Evolutionary conservation across 1,284 basidiomycete species (phyloP), one percentile per base, ranked within the genome.

Genomic region (Entoloma clypeatum): DNA sequence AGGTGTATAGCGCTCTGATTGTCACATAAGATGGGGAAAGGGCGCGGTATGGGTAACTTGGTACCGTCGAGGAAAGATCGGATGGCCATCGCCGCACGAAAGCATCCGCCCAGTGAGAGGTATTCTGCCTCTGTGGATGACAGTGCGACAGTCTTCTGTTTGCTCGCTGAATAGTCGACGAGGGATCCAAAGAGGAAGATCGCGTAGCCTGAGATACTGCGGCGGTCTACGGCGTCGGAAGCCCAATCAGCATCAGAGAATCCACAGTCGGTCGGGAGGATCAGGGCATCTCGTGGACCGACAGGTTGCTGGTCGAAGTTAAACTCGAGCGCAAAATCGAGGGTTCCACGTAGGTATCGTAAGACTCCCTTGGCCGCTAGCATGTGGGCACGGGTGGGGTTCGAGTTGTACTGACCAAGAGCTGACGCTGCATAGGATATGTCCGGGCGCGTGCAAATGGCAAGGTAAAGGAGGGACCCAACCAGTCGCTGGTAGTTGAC

Each of bases 51-150:
- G 6, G 27, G 18, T 3, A 7, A 4, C 25, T 54, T 54, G 36
- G 66, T 36, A 27, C 64, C 59, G 3, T 37, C 27, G 24, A 67
- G 44, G 9, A 67, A 43, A 25, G 59, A 54, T 9, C 52, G 38
- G 4, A 73, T n/a, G n/a, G 47, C 68, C 66, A 74, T 0, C 62
- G 16, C 2, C 58, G 48, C 39, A 74, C 68, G 18, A 54, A 54
- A 2, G 53, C 55, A 0, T 61, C 55, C 13, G 62, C 48, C 57
- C 49, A 8, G 60, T 2, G 65, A 65, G 33, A 71, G 53, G 44
- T 66, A 71, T 48, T 74, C 69, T 2, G 69, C 63, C 43, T 72
- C 68, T 0, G 61, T 64, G 1, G 66, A 66, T 2, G 72, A 74
- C 2, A 59, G 47, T 0, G 70, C 53, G 14, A 68, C 59, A 6